Conservation (phyloP, 305 asterid genomes). For the Salvia sclarea region DNA sequence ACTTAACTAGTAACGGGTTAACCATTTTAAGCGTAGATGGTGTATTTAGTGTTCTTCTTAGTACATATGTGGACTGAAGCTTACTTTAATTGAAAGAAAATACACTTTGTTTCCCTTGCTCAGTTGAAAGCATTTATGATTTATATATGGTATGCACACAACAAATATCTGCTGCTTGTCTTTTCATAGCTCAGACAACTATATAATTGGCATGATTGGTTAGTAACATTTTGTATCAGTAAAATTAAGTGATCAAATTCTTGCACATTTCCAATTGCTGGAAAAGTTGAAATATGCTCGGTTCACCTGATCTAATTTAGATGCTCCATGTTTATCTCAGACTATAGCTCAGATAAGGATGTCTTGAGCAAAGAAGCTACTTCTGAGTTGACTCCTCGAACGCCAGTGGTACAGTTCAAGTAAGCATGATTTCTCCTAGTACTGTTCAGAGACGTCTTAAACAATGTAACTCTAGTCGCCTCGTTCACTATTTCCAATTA, state of each 20-base stretch:
- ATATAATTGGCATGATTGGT: neutral
- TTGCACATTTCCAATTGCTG: conserved; percentile 1
- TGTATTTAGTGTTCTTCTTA: neutral
- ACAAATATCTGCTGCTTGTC: neutral
- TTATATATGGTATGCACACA: neutral
- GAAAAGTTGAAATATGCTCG: neutral
- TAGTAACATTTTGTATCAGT: neutral
- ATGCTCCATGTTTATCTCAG: conserved; percentile 43
- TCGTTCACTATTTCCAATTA: conserved; percentile 16
- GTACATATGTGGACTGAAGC: neutral
- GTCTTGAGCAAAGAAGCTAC: conserved; percentile 41
- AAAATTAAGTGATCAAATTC: neutral
- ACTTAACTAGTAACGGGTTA: neutral
- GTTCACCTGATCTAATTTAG: conserved; percentile 30
- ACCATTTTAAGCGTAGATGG: neutral
- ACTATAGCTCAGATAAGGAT: conserved; percentile 38
- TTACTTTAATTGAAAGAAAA: neutral
- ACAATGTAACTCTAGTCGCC: conserved; percentile 1
- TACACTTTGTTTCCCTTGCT: neutral
- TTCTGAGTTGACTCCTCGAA: conserved; percentile 52
- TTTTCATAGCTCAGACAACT: neutral
- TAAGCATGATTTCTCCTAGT: conserved; percentile 38
- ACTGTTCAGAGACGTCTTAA: conserved; percentile 10
- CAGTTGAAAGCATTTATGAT: neutral
- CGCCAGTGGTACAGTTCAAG: conserved; percentile 60